Percentiles rank a stretch among this genome's conserved stretches.
Conservation (phyloP, 2,329 filamentous ascomycete species). For the Ampelomyces quisqualis region DNA sequence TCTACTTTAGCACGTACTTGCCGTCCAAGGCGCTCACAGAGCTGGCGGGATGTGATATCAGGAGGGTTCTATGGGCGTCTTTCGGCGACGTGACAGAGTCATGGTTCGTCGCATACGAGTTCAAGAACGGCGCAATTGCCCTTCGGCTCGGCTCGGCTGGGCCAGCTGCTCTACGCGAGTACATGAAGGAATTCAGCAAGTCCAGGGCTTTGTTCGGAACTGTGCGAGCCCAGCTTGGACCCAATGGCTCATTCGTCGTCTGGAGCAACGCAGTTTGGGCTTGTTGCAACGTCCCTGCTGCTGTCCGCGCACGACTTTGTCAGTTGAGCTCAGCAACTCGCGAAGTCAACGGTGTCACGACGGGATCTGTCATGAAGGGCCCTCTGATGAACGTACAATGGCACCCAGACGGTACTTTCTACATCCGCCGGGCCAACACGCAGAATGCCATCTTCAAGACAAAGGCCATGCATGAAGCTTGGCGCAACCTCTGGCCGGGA, state of each 20-base stretch:
- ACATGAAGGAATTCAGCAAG: slow-evolving; percentile 7
- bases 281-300: slow-evolving; percentile 14
- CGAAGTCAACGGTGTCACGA: slow-evolving; percentile 4
- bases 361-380: slow-evolving; percentile 15
- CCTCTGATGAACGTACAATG: slow-evolving; percentile 9
- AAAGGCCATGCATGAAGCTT: slow-evolving; percentile 11
- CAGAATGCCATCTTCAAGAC: slow-evolving; percentile 17
- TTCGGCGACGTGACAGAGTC: slow-evolving; percentile 25
- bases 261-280: slow-evolving; percentile 25
- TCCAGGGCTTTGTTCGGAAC: neutral
- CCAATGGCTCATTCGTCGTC: slow-evolving; percentile 22
- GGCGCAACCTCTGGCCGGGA: slow-evolving; percentile 21
- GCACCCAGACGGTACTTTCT: slow-evolving; percentile 27
- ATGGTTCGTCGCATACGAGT: slow-evolving; percentile 32
- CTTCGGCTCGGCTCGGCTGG: slow-evolving; percentile 13
- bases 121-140: slow-evolving; percentile 8
- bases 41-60: slow-evolving; percentile 9
- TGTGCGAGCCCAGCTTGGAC: slow-evolving; percentile 31
- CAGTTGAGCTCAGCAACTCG: slow-evolving; percentile 7
- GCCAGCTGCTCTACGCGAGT: slow-evolving; percentile 10
- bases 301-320: slow-evolving; percentile 8
- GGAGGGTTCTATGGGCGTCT: slow-evolving; percentile 27
- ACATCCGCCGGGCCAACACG: slow-evolving; percentile 8
- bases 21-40: slow-evolving; percentile 14
- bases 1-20: slow-evolving; percentile 18